phyloP scores from a whole-genome alignment of 257 asterid genomes.

The Solanum appendiculatum region DNA sequence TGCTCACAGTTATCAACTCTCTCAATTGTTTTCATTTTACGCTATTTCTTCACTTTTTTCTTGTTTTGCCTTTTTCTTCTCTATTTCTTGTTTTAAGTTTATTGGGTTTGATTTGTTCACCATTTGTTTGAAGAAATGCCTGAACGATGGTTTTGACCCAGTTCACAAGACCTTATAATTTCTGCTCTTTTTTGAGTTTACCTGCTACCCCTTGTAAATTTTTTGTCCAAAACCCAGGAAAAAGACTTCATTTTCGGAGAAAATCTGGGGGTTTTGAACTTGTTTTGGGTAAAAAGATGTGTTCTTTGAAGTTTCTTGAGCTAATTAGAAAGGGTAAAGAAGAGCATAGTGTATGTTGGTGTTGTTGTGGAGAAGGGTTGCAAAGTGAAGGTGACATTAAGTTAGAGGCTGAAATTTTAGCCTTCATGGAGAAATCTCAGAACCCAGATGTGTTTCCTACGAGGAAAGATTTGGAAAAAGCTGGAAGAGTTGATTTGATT shows the following conservation, averaged over 20 bases:
- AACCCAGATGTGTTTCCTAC: conserved; percentile 71
- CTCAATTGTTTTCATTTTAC: conserved; percentile 1
- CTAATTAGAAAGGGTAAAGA: conserved; percentile 5
- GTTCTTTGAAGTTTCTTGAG: conserved; percentile 19
- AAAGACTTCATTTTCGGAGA: neutral
- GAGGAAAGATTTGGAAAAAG: conserved; percentile 47
- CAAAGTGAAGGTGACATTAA: conserved; percentile 48
- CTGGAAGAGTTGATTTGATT: conserved; percentile 77
- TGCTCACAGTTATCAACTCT: neutral
- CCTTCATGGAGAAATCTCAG: conserved; percentile 75
- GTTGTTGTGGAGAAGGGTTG: conserved; percentile 29
- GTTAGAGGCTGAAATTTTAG: conserved; percentile 70
- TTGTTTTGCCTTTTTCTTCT: neutral
- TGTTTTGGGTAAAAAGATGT: neutral
- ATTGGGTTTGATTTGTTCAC: neutral
- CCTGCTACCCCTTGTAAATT: conserved; percentile 3
- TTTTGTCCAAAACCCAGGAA: conserved; percentile 7
- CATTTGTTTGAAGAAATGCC: conserved; percentile 72
- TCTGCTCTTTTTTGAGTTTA: conserved; percentile 12
- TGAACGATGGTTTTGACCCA: conserved; percentile 44
- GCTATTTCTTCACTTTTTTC: neutral
- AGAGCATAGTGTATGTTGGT: conserved; percentile 13
- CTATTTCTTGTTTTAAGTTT: neutral
- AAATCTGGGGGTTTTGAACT: neutral
- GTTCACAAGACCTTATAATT: conserved; percentile 6